A percentile compares a stretch with the other conserved stretches of the same genome.
Conservation (phyloP, 495 filamentous ascomycete genomes). For the Penicillium parvum region DNA sequence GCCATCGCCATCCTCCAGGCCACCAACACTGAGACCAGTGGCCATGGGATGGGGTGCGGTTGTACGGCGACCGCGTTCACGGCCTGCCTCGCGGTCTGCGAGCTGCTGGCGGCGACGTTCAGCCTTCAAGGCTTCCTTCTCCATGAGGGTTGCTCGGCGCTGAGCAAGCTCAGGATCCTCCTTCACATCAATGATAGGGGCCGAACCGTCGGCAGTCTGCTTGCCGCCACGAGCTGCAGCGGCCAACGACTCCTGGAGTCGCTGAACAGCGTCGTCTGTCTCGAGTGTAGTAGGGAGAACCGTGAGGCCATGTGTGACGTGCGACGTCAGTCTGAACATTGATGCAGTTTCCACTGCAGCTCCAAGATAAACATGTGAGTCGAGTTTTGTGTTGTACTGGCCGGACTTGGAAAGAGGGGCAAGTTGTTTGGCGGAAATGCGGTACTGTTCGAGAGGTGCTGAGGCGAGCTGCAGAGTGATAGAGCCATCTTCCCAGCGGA, state of each 20-base stretch:
- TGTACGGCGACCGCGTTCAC: constrained; percentile 46
- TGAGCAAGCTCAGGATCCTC: constrained; percentile 80
- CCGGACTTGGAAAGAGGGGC: constrained; percentile 60
- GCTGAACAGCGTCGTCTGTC: constrained; percentile 72
- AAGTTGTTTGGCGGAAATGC: constrained; percentile 69
- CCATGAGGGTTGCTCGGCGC: constrained; percentile 66
- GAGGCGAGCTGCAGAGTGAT: constrained; percentile 73
- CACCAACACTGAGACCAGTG: constrained; percentile 65
- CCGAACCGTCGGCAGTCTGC: constrained; percentile 54
- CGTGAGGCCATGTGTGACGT: constrained; percentile 71
- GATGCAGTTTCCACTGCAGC: constrained; percentile 66
- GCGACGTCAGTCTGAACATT: constrained; percentile 70
- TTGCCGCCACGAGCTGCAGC: constrained; percentile 53
- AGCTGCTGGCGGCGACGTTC: constrained; percentile 66
- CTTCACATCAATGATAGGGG: constrained; percentile 54
- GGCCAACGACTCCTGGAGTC: constrained; percentile 65
- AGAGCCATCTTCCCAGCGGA: constrained; percentile 82
- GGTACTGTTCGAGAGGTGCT: constrained; percentile 72
- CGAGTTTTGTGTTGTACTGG: constrained; percentile 62
- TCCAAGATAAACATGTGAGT: constrained; percentile 79
- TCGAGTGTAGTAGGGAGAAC: constrained; percentile 65
- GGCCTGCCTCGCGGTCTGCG: constrained; percentile 58
- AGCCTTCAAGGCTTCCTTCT: constrained; percentile 64
- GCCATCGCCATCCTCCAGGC: constrained; percentile 66
- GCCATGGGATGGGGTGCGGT: constrained; percentile 42